Percentiles rank a stretch among this genome's conserved stretches.
phyloP scores from a whole-genome alignment of 805 yeast species.

The Teunomyces pallodes region DNA sequence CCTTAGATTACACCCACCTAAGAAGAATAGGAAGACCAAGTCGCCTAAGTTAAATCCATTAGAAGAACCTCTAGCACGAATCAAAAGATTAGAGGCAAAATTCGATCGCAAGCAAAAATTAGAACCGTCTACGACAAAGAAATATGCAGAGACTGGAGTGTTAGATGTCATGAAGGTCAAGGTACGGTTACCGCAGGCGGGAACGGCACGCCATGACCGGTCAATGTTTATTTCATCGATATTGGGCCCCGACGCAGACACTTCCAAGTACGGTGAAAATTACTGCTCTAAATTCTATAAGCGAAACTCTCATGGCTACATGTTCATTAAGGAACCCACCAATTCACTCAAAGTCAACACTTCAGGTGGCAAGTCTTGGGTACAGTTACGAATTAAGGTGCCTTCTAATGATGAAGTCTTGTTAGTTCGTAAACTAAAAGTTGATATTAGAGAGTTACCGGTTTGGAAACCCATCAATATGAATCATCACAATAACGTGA shows the following conservation, averaged over 20 bases:
- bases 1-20: background rate
- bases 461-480: slow-evolving; percentile 24
- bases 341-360: slow-evolving; percentile 25
- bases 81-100: background rate
- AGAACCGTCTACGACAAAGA: background rate
- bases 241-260: background rate
- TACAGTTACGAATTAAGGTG: slow-evolving; percentile 20
- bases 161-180: background rate
- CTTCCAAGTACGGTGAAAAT: slow-evolving; percentile 15
- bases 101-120: background rate
- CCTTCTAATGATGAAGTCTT: slow-evolving; percentile 5
- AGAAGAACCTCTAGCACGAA: background rate
- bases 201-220: background rate
- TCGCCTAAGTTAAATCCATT: background rate
- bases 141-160: background rate
- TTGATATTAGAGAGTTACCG: slow-evolving; percentile 23
- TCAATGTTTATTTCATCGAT: background rate
- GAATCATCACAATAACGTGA: slow-evolving; percentile 5
- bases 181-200: background rate
- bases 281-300: slow-evolving; percentile 33
- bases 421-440: slow-evolving; percentile 18
- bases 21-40: background rate
- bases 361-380: slow-evolving; percentile 25
- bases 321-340: slow-evolving; percentile 34
- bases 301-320: slow-evolving; percentile 30